These are phyloP conservation scores for Neurospora sp. DNA, from an alignment of 495 filamentous ascomycete species.

Conservation along the genomic window DNA sequence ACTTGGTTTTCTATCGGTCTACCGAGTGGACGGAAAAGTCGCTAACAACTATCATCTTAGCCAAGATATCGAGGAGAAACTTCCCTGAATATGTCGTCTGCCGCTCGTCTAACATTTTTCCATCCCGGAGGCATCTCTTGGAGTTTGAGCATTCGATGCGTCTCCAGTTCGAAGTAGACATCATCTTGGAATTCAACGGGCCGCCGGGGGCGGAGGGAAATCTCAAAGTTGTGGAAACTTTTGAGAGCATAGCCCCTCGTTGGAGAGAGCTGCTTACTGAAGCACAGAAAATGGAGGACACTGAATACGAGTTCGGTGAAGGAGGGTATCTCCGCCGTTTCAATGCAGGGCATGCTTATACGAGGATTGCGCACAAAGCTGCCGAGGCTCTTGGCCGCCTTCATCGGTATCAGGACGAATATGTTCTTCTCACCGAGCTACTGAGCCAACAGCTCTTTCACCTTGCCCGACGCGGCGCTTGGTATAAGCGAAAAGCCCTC, in stretches of 20 bases:
- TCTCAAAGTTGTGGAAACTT: conserved; percentile 52
- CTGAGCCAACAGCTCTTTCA: conserved; percentile 80
- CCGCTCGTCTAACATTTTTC: conserved; percentile 80
- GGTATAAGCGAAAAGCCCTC: conserved; percentile 94
- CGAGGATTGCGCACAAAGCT: conserved; percentile 79
- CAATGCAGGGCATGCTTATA: conserved; percentile 88
- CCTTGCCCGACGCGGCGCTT: conserved; percentile 69
- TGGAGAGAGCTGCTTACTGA: conserved; percentile 67
- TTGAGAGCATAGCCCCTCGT: conserved; percentile 65
- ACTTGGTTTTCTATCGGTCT: conserved; percentile 91
- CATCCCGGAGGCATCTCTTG: conserved; percentile 59
- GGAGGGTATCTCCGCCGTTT: conserved; percentile 87
- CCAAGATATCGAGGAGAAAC: conserved; percentile 74
- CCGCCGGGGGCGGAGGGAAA: conserved; percentile 53
- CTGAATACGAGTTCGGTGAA: conserved; percentile 72
- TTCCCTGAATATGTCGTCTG: conserved; percentile 88
- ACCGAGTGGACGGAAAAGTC: conserved; percentile 98
- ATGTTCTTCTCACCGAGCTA: conserved; percentile 63
- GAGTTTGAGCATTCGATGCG: conserved; percentile 86
- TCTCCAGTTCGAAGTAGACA: conserved; percentile 75
- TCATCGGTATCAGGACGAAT: conserved; percentile 70
- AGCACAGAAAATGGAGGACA: conserved; percentile 73
- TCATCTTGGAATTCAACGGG: conserved; percentile 77
- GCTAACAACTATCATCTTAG: conserved; percentile 87
- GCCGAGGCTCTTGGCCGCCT: conserved; percentile 71